Evolutionary conservation across 225 moss, liverwort and hornwort species (phyloP).

Genomic region (Rhytidiadelphus loreus): DNA sequence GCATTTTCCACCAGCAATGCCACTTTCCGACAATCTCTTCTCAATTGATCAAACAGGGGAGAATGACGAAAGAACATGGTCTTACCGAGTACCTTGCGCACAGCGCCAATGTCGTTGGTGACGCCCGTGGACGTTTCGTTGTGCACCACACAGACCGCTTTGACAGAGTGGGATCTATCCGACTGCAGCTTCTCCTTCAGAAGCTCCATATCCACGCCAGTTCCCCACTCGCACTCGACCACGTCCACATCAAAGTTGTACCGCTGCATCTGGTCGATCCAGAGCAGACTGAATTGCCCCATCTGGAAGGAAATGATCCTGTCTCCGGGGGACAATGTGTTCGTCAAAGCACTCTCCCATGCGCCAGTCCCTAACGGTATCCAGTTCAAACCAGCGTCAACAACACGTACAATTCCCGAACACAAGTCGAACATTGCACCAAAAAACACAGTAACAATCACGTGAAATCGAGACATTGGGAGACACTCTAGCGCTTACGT

Average conservation of each 20-base stretch:
- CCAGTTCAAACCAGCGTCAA: not conserved
- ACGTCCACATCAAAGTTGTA: conserved; percentile 89
- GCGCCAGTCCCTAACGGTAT: conserved; percentile 60
- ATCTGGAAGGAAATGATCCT: conserved; percentile 67
- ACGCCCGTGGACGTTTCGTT: conserved; percentile 98
- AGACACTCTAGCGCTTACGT: not conserved
- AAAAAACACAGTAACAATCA: not conserved
- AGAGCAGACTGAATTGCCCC: conserved; percentile 91
- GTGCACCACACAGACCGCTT: conserved; percentile 83
- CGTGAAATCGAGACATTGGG: not conserved
- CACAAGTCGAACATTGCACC: not conserved
- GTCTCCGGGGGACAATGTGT: conserved; percentile 88
- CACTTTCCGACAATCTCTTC: not conserved
- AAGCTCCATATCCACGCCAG: conserved; percentile 41
- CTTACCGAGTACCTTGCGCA: conserved; percentile 62
- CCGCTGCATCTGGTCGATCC: conserved; percentile 95
- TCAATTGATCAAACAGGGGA: not conserved
- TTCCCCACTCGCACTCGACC: conserved; percentile 83
- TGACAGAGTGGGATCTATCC: conserved; percentile 51
- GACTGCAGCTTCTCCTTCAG: conserved; percentile 50
- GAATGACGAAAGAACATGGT: not conserved
- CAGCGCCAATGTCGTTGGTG: conserved; percentile 77
- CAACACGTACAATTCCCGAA: not conserved
- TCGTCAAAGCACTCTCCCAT: conserved; percentile 96
- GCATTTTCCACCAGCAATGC: not conserved